phyloP scores from a whole-genome alignment of 2,329 filamentous ascomycete genomes.

The Apiospora sp. region DNA sequence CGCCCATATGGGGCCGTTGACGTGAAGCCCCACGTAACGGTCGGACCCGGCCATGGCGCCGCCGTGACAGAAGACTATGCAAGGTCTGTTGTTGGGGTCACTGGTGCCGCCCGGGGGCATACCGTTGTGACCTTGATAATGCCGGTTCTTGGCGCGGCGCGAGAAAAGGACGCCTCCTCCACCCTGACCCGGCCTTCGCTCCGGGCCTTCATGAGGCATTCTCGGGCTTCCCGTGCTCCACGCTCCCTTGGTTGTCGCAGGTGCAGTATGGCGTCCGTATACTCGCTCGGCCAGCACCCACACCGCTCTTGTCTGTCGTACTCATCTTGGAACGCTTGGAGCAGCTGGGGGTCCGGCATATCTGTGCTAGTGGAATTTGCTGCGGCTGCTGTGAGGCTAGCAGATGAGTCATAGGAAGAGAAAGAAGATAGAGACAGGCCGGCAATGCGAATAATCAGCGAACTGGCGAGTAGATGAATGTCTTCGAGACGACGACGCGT shows the following conservation, averaged over 20 bases:
- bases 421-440: background rate
- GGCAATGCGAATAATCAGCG: background rate
- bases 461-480: background rate
- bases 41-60: constrained; percentile 42
- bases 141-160: constrained; percentile 22
- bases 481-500: background rate
- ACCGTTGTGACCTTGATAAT: constrained; percentile 36
- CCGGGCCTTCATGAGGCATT: constrained; percentile 1
- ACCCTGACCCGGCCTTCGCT: constrained; percentile 11
- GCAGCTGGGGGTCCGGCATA: constrained; percentile 14
- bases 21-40: constrained; percentile 43
- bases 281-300: background rate
- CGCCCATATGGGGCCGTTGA: constrained; percentile 40
- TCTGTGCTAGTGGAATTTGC: background rate
- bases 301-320: constrained; percentile 1
- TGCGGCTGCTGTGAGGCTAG: background rate
- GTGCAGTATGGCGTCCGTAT: constrained; percentile 13
- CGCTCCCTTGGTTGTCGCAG: constrained; percentile 20
- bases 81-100: constrained; percentile 32
- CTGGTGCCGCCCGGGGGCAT: constrained; percentile 20
- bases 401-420: background rate
- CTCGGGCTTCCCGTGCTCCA: constrained; percentile 7
- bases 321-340: constrained; percentile 20
- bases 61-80: constrained; percentile 44
- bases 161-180: constrained; percentile 13